Evolutionary conservation across 345 rosid species (phyloP).

Genomic region (Geranium rotundifolium): DNA sequence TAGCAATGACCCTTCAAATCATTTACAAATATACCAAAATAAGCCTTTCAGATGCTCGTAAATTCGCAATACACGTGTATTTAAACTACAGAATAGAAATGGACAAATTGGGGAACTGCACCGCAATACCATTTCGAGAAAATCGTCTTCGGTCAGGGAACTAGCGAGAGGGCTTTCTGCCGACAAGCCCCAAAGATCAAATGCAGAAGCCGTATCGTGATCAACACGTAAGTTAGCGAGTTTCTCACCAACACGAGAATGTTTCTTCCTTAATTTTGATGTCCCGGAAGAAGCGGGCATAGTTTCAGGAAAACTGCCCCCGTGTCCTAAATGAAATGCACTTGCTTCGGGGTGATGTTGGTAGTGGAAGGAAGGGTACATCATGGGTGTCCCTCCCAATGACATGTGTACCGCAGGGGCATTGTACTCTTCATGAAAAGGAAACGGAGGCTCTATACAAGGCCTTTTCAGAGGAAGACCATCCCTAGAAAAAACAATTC

Average conservation of each 20-base stretch:
- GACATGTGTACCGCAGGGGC: constrained; percentile 23
- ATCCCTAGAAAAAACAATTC: constrained; percentile 28
- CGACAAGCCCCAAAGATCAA: constrained; percentile 64
- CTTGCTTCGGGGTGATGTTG: constrained; percentile 47
- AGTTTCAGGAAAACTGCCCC: constrained; percentile 26
- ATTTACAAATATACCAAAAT: neutral
- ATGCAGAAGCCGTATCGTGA: constrained; percentile 31
- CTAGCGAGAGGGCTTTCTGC: constrained; percentile 75
- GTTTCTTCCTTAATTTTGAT: constrained; percentile 30
- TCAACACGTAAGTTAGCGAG: constrained; percentile 24
- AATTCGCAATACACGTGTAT: neutral
- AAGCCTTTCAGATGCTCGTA: neutral
- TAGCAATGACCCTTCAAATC: neutral
- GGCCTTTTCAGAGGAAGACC: constrained; percentile 44
- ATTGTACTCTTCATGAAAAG: constrained; percentile 42
- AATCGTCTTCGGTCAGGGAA: constrained; percentile 75
- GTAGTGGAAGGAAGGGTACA: constrained; percentile 37
- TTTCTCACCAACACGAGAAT: constrained; percentile 16
- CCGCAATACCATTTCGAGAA: constrained; percentile 79
- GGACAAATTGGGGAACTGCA: constrained; percentile 9
- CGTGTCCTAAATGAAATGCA: constrained; percentile 34
- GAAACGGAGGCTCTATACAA: constrained; percentile 41
- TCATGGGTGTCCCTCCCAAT: constrained; percentile 31
- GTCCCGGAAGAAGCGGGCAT: constrained; percentile 24
- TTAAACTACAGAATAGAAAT: constrained; percentile 9